These are phyloP conservation scores for Bjerkandera adusta DNA, from an alignment of 1,284 basidiomycete species.

Conservation along the genomic window DNA sequence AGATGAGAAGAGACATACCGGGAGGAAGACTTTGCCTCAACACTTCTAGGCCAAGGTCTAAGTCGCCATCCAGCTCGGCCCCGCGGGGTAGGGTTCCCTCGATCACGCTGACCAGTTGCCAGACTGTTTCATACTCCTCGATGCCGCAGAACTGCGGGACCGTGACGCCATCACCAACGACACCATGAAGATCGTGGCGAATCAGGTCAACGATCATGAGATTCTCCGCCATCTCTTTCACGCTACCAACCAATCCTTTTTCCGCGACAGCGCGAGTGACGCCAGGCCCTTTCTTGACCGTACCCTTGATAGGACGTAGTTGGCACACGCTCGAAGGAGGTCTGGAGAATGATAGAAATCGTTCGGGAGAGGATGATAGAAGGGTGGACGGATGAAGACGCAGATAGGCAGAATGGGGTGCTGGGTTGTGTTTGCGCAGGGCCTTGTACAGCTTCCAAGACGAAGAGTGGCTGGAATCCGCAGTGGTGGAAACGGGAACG, in stretches of 20 bases:
- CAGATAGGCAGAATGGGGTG: slow-evolving; percentile 88
- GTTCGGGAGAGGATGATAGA: slow-evolving; percentile 86
- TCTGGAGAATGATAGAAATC: slow-evolving; percentile 85
- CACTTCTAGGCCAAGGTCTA: slow-evolving; percentile 73
- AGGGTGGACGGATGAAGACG: slow-evolving; percentile 65
- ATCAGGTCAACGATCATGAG: slow-evolving; percentile 99
- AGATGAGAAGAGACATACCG: slow-evolving; percentile 44
- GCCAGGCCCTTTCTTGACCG: slow-evolving; percentile 64
- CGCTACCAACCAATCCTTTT: slow-evolving; percentile 65
- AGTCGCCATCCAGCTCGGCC: slow-evolving; percentile 32
- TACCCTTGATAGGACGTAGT: slow-evolving; percentile 96
- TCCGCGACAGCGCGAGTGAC: slow-evolving; percentile 66
- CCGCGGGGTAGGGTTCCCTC: slow-evolving; percentile 50
- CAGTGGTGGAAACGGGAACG: slow-evolving; percentile 34
- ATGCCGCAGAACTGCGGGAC: slow-evolving; percentile 88
- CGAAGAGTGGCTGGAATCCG: slow-evolving; percentile 37
- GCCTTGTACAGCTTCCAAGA: slow-evolving; percentile 75
- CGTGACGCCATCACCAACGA: slow-evolving; percentile 74
- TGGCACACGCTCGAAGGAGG: slow-evolving; percentile 67
- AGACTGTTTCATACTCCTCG: slow-evolving; percentile 94
- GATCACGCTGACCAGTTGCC: slow-evolving; percentile 95
- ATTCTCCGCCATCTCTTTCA: slow-evolving; percentile 96
- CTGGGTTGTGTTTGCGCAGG: slow-evolving; percentile 81
- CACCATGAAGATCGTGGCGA: slow-evolving; percentile 83
- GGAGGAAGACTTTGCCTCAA: slow-evolving; percentile 84